Base-by-base conservation (phyloP, 2,329 filamentous ascomycete species). In the Tolypocladium nubicola region DNA sequence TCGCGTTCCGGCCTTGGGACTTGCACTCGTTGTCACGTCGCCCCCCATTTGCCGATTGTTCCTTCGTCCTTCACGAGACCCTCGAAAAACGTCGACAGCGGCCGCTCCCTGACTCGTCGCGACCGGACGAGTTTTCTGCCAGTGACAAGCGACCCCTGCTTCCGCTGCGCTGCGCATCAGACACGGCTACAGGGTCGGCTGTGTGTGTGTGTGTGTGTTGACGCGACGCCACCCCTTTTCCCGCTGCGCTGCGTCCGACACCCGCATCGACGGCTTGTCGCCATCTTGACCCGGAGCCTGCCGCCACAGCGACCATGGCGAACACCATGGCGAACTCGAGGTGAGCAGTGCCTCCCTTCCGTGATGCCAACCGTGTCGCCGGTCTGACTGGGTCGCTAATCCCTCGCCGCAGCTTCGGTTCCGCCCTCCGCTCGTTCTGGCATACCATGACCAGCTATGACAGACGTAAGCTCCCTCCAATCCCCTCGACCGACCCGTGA, bases 391-490 rank as follows among this genome's bases (percentile, higher is more conserved):
- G 10, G 23, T 61, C 54, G 57, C 62, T 67, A 62, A 68, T 55
- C 21, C 64, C 14, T 43, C 35, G 10, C 11, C 16, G 11, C 54
- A 87, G 87, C 67, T 73, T 93, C 68, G 81, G 84, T 66, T 81
- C 81, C 66, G 84, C 87, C 74, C 88, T 94, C 75, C 88, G 88
- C 75, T 89, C 88, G 61, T 93, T 99, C 77, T 99, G 94, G 94
- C 94, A 97, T 80, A 85, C 88, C 65, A 94, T 87, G 82, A 87
- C 84, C 73, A 87, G 83, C 65, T 78, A 87, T 76, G 84, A 87
- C 71, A 76, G 84, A 74, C 84, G 84, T 87, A 75, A 69, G 83
- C 61, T 35, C n/a, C 33, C 54, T 43, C 60, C 55, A 30, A 50
- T 40, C 54, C 21, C 47, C 40, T 16, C 14, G 26, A 21, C 53